Base-by-base conservation (phyloP, 192 early-diverging fungal genomes). In the Backusella sp. region DNA sequence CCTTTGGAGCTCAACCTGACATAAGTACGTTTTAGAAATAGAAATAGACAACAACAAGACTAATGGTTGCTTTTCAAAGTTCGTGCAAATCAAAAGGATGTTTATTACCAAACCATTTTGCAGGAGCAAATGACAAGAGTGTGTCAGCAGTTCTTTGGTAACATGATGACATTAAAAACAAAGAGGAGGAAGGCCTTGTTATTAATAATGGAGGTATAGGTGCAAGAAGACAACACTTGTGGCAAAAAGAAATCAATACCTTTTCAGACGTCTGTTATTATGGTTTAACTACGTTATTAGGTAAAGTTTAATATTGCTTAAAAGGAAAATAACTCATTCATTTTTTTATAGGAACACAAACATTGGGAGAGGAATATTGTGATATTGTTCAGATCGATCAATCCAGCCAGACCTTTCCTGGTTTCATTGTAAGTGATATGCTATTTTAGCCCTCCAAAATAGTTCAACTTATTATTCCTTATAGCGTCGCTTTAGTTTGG, bases 331-430 rank as follows among this genome's bases (percentile, higher is more conserved):
- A 23, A 37, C 14, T 12, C 4, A 69, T 8, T 69, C 49, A 68
- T 52, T 9, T n/a, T 37, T 6, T 37, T 72, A 23, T 75, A 76
- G 74, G 96, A 4, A 90, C 88, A 19, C 95, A 94, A 75, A 98
- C 97, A 0, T 80, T 99, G 41, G 97, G 97, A 53, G 96, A 99
- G 80, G 97, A 99, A 78, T 98, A 97, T 81, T 97, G 95, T 73
- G 95, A 95, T 73, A 94, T 98, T 67, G 76, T 95, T 75, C 95
- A 92, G 69, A 83, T 91, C 59, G 84, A 80, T 26, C 79, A 82
- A 17, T 79, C 75, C 1, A 72, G 78, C 19, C 73, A 79, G 2
- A 84, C 86, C n/a, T 89, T 83, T 39, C 92, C 93, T 26, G 77
- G 86, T 41, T 21, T 80, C 15, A 52, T 82, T 62, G 83, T 86